Evolutionary conservation across 257 asterid genomes (phyloP).

Genomic region (Perilla frutescens): DNA sequence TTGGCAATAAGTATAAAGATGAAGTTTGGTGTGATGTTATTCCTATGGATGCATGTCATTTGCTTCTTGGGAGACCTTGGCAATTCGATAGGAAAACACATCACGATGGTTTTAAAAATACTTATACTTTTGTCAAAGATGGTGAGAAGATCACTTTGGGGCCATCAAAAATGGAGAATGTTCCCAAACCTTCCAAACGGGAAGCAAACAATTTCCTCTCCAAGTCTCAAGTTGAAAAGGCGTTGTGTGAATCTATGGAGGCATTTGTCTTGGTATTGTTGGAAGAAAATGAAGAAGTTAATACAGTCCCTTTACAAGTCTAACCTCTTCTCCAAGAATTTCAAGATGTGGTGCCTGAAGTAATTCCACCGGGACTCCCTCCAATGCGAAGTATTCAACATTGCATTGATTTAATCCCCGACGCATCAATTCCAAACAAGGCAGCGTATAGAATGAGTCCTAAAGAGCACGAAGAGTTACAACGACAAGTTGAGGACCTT

Average conservation of each 20-base stretch:
- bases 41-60: constrained; percentile 31
- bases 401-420: constrained; percentile 1
- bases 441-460: constrained; percentile 5
- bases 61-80: too few species aligned
- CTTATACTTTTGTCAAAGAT: neutral
- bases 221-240: too few species aligned
- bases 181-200: neutral
- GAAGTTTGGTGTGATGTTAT: constrained; percentile 35
- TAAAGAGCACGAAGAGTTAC: neutral
- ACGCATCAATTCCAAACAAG: neutral
- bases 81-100: neutral
- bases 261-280: too few species aligned
- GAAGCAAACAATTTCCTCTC: neutral
- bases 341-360: neutral
- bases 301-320: too few species aligned
- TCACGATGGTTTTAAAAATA: too few species aligned
- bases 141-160: neutral
- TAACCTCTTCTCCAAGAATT: constrained; percentile 6
- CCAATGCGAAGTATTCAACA: constrained; percentile 11
- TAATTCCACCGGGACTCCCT: constrained; percentile 14
- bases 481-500: constrained; percentile 3
- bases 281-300: too few species aligned
- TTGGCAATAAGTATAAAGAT: constrained; percentile 23
- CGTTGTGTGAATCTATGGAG: too few species aligned
- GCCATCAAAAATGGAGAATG: neutral